Percentiles rank a stretch among this genome's conserved stretches.
Evolutionary conservation across 495 filamentous ascomycete genomes (phyloP).

Genomic region (Hypoxylon lenormandii): DNA sequence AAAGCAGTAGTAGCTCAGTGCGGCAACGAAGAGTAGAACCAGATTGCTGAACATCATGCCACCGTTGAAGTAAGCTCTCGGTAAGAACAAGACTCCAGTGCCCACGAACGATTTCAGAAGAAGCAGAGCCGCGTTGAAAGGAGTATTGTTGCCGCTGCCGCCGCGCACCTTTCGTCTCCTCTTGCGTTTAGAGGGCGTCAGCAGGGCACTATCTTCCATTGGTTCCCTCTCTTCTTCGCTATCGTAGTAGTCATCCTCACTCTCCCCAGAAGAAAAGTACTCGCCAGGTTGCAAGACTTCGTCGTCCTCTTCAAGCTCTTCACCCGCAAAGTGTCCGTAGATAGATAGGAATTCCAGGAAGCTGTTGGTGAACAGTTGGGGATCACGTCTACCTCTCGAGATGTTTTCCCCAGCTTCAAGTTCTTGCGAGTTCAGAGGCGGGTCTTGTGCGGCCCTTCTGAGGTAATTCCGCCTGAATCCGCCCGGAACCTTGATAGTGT

Average conservation of each 20-base stretch:
- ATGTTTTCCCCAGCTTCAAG: slow-evolving; percentile 58
- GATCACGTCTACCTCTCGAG: slow-evolving; percentile 57
- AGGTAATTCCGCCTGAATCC: slow-evolving; percentile 92
- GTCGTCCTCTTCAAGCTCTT: slow-evolving; percentile 94
- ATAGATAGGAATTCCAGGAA: slow-evolving; percentile 95
- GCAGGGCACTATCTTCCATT: slow-evolving; percentile 83
- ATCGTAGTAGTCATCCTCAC: slow-evolving; percentile 59
- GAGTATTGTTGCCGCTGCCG: slow-evolving; percentile 75
- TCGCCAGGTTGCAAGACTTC: slow-evolving; percentile 85
- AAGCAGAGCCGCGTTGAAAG: slow-evolving; percentile 79
- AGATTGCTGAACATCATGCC: slow-evolving; percentile 97
- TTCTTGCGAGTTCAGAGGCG: slow-evolving; percentile 58
- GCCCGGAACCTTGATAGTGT: slow-evolving; percentile 87
- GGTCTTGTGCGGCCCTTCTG: slow-evolving; percentile 73
- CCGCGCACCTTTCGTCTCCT: slow-evolving; percentile 77
- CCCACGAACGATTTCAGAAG: slow-evolving; percentile 97
- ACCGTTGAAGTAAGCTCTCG: slow-evolving; percentile 90
- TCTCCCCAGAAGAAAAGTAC: slow-evolving; percentile 80
- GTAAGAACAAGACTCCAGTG: slow-evolving; percentile 95
- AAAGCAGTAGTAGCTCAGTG: slow-evolving; percentile 94
- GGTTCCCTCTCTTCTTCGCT: slow-evolving; percentile 75
- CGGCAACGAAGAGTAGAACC: slow-evolving; percentile 83
- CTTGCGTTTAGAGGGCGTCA: slow-evolving; percentile 77
- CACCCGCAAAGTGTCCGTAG: slow-evolving; percentile 97
- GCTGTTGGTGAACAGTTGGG: slow-evolving; percentile 82